phyloP scores from a whole-genome alignment of 2,329 filamentous ascomycete genomes.

The Colletotrichum graminicola region DNA sequence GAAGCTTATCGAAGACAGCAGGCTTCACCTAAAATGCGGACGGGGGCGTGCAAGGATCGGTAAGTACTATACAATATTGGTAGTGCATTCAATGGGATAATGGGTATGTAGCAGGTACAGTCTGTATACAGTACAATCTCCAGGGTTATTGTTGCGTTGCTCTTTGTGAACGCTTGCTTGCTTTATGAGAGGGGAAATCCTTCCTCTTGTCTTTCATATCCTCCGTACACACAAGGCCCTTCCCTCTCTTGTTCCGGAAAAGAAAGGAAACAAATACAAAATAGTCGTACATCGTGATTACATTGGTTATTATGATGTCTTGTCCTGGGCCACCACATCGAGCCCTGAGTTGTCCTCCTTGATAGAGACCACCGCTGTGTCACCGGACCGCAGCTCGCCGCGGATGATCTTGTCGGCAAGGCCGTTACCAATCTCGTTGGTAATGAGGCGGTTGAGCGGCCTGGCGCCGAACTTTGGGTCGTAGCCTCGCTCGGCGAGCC shows the following conservation, averaged over 20 bases:
- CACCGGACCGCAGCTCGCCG: conserved; percentile 81
- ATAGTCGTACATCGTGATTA: conserved; percentile 16
- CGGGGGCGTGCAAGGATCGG: conserved; percentile 19
- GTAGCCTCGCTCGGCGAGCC: conserved; percentile 91
- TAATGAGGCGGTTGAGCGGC: conserved; percentile 90
- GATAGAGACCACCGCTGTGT: conserved; percentile 78
- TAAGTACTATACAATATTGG: background rate
- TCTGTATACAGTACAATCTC: conserved; percentile 3
- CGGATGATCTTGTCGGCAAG: conserved; percentile 93
- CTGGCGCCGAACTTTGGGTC: conserved; percentile 92
- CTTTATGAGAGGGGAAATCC: conserved; percentile 25
- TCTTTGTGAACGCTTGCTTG: background rate
- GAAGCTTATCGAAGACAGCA: conserved; percentile 25
- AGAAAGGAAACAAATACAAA: background rate
- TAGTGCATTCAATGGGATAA: background rate
- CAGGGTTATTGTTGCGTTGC: conserved; percentile 1
- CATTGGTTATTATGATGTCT: background rate
- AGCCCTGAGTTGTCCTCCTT: conserved; percentile 72
- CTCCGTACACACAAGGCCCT: background rate
- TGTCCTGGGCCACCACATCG: conserved; percentile 55
- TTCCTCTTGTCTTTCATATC: background rate
- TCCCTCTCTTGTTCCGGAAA: background rate
- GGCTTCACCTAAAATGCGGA: conserved; percentile 17
- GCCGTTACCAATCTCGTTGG: conserved; percentile 88
- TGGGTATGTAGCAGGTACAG: background rate